Evolutionary conservation across 192 early-diverging fungal species (phyloP).

Genomic region (Gonapodya sp.): DNA sequence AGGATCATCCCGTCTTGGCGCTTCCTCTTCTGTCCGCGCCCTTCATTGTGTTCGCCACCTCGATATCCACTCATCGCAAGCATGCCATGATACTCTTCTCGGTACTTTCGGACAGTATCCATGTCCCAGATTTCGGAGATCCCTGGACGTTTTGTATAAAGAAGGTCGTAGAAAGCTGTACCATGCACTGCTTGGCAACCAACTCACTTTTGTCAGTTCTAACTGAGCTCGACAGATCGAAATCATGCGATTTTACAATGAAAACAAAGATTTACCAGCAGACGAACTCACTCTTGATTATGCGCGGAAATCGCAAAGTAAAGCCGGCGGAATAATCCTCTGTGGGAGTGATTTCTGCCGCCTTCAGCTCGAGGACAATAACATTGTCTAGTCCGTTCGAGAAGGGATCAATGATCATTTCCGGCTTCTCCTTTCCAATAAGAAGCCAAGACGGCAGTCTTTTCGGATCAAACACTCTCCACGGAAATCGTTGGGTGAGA

Average conservation of each 20-base stretch:
- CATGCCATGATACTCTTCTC: background rate
- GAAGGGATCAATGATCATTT: background rate
- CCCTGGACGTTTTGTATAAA: background rate
- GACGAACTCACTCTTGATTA: background rate
- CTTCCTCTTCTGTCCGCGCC: background rate
- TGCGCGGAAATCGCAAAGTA: slow-evolving; percentile 3
- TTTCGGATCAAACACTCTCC: background rate
- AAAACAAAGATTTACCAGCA: no score
- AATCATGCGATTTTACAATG: background rate
- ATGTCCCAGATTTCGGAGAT: background rate
- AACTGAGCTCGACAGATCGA: background rate
- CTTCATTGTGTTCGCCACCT: background rate
- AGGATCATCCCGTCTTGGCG: background rate
- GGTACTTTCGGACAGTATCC: background rate
- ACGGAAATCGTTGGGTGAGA: background rate
- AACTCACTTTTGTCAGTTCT: background rate
- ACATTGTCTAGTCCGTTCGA: background rate
- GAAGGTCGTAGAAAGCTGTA: background rate
- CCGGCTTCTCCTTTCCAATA: slow-evolving; percentile 6
- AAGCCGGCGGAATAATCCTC: background rate
- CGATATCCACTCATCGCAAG: background rate
- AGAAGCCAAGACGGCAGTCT: background rate
- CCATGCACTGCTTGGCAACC: no score
- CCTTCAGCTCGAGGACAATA: background rate
- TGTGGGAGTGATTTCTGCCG: background rate